Base-by-base conservation (phyloP, 306 rosid species). In the Dalbergia cochinchinensis region DNA sequence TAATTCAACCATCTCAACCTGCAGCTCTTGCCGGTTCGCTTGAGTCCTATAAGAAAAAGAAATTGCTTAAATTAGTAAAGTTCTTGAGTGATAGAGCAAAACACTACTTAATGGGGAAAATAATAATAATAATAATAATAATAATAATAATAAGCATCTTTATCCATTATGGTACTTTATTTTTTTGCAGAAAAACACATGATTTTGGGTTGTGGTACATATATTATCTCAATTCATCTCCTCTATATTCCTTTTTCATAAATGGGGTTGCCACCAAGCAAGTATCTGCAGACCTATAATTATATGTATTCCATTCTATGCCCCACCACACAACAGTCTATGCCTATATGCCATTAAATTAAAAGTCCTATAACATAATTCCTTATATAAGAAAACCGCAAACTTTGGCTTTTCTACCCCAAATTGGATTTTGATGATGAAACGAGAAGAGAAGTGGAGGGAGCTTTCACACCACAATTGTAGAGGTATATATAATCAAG, bases 1-100 rank as follows among this genome's bases (percentile, higher is more conserved):
- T 96, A 96, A 83, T 96, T 96, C 51, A 96, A 89, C 99, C 99
- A 96, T 78, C 99, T 83, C 68, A 96, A 76, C 81, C 99, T 87
- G 74, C 99, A 96, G 87, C 99, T 96, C 78, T 96, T 93, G 1
- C 99, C 99, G 0, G 97, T 96, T 80, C 98, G 85, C 45, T 93
- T 96, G 75, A 96, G 87, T 53, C 99, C 99, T 93, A 82, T 6
- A 31, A 54, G 5, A 39, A 39, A 41, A 31, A 6, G 7, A 70
- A 58, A 57, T 53, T 75, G 7, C 83, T 76, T 15, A n/a, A 45
- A 65, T 89, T 84, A 79, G 90, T 88, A 90, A 92, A 92, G 92
- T 90, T 81, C 16, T 71, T 4, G 42, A 8, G 57, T 26, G 31
- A 37, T 37, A 5, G 1, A 41, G 51, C 54, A 67, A 73, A 73